Base-by-base conservation (phyloP, 1,284 basidiomycete species). In the Caloboletus inedulis region DNA sequence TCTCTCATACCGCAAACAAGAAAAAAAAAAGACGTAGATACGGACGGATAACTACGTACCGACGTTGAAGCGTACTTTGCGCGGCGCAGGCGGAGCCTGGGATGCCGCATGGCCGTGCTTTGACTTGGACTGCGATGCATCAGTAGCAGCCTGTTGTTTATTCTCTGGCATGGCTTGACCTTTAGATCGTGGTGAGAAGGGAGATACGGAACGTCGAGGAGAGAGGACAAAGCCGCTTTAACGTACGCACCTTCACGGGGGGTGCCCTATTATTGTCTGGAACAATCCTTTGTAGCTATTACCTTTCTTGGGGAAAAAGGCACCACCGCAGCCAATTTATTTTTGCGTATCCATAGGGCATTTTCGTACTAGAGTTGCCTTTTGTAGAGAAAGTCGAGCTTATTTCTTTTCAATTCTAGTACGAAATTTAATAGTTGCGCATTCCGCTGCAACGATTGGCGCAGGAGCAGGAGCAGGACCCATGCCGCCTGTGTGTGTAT, bases 1-100 rank as follows among this genome's bases (percentile, higher is more conserved):
- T 27, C 27, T 43, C 23, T 16, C 23, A 10, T 25, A 31, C 34
- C 19, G 25, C 30, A 46, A 33, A 31, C 13, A 1, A 50, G 42
- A 34, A 9, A 35, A 10, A 25, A 19, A 31, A 42, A 21, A 23
- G 30, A 43, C 9, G 21, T 19, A 6, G 43, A 42, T 7, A 36
- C 6, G 39, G 39, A 29, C 7, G 31, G 43, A 58, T 46, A 21
- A n/a, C 5, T 3, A 76, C 90, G 75, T 63, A 92, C 91, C 91
- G 64, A 93, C 90, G 73, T 93, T 93, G 79, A 95, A 95, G 54
- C 91, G 84, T 57, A 94, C 91, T 77, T 93, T 94, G 59, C 92
- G 80, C 16, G 91, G 90, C 16, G 87, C 83, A 36, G 87, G 76
- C 47, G 78, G 77, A 19, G 82, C 78, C 58, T 84, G 75, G 1